Evolutionary conservation across 305 asterid genomes (phyloP), one percentile per base, ranked within the genome.

Genomic region (Vinca major): DNA sequence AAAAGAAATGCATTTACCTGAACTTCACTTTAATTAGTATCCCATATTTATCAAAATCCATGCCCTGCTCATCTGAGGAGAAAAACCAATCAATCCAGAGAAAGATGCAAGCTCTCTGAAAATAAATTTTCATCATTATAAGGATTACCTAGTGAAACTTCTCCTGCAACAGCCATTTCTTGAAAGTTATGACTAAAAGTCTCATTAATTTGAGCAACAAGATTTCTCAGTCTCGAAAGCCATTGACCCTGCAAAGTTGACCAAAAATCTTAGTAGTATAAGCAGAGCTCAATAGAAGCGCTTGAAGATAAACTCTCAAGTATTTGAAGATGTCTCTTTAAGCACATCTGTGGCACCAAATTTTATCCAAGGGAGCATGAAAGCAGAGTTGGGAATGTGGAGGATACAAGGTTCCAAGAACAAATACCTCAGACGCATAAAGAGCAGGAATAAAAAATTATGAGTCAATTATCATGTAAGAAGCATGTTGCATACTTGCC

Each of bases 131-230:
- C 39, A 55, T 52, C 60, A 73, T 69, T 39, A 57, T 26, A 75
- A 66, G 20, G 69, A 45, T 65, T 81, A 93, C 99, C 99, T 72
- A 93, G 79, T 66, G 91, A 85, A 58, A 93, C 99, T 80, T 91
- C 96, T 76, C 99, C 97, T 39, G 97, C 97, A 63, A 93, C 99
- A 72, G 97, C 99, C 99, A 93, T 93, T 83, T 93, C 97, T 86
- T 86, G 92, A 82, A 93, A 93, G 76, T 93, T 93, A 70, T 66
- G 84, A 74, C 97, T 83, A 72, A 93, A 93, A 77, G 96, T 91
- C 78, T 78, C 87, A 81, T 91, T 91, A 61, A 93, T 93, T 73
- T 88, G 87, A 71, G 75, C 69, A 67, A 93, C 99, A 40, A 93
- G 95, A 74, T 63, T 83, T 75, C 91, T 86, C 82, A 93, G 79